phyloP scores from a whole-genome alignment of 805 yeast species.

The Yamadazyma olivae region DNA sequence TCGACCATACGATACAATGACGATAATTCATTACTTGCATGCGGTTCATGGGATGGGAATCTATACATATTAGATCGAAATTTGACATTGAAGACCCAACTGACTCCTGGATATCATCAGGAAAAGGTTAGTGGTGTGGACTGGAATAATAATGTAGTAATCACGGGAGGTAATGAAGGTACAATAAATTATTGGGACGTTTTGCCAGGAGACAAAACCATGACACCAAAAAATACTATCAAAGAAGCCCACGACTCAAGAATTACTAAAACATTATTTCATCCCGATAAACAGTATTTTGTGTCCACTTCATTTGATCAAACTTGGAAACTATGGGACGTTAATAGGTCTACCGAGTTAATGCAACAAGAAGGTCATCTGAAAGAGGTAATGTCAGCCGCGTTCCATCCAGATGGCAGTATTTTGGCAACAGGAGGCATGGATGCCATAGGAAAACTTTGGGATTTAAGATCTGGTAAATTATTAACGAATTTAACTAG shows the following conservation, averaged over 20 bases:
- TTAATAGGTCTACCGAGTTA: slow-evolving; percentile 40
- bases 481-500: slow-evolving; percentile 56
- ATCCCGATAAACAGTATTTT: slow-evolving; percentile 56
- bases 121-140: slow-evolving; percentile 73
- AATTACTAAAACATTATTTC: slow-evolving; percentile 59
- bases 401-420: slow-evolving; percentile 76
- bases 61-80: slow-evolving; percentile 47
- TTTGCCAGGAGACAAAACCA: slow-evolving; percentile 5
- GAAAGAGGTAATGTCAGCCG: slow-evolving; percentile 60
- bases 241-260: slow-evolving; percentile 42
- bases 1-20: slow-evolving; percentile 52
- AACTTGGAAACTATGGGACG: slow-evolving; percentile 90
- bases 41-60: slow-evolving; percentile 85
- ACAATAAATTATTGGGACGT: slow-evolving; percentile 28
- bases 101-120: slow-evolving; percentile 42
- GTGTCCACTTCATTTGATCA: slow-evolving; percentile 78
- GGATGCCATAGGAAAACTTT: slow-evolving; percentile 68
- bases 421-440: slow-evolving; percentile 73
- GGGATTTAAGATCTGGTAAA: slow-evolving; percentile 86
- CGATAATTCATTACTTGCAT: slow-evolving; percentile 41
- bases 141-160: slow-evolving; percentile 42
- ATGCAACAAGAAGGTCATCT: slow-evolving; percentile 84
- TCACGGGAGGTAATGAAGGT: slow-evolving; percentile 41
- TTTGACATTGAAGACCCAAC: slow-evolving; percentile 24
- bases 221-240: slow-evolving; percentile 16